Evolutionary conservation across 2,329 filamentous ascomycete genomes (phyloP).

Genomic region (Paraphaeosphaeria minitans): DNA sequence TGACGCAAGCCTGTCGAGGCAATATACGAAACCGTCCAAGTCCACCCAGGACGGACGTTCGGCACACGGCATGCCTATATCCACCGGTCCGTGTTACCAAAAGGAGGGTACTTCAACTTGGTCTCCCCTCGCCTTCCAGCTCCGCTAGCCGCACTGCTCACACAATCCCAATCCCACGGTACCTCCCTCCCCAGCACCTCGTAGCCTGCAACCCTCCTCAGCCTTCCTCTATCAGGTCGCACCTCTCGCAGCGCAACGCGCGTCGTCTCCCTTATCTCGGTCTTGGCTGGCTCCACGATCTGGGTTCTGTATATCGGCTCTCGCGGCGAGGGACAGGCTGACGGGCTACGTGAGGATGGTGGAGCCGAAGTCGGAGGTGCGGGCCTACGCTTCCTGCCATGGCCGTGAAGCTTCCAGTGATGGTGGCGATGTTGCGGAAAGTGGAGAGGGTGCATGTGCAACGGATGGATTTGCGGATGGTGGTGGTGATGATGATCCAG

Average conservation of each 20-base stretch:
- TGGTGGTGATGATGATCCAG: conserved; percentile 18
- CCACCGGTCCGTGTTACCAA: conserved; percentile 33
- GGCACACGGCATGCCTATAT: conserved; percentile 13
- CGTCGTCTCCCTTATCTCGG: conserved; percentile 33
- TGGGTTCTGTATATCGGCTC: conserved; percentile 40
- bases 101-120: conserved; percentile 35
- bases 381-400: conserved; percentile 23
- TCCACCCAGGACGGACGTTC: not conserved
- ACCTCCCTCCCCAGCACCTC: conserved; percentile 36
- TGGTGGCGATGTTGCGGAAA: conserved; percentile 21
- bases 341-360: conserved; percentile 16
- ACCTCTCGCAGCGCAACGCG: conserved; percentile 28
- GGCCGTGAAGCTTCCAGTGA: conserved; percentile 24
- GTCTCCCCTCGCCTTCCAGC: conserved; percentile 12
- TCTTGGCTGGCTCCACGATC: conserved; percentile 28
- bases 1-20: not conserved
- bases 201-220: conserved; percentile 38
- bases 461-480: conserved; percentile 28
- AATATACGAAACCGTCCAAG: not conserved
- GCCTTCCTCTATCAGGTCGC: conserved; percentile 18
- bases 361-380: conserved; percentile 17
- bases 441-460: conserved; percentile 33
- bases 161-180: conserved; percentile 44
- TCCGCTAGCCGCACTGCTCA: conserved; percentile 35
- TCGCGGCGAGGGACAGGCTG: conserved; percentile 15